Conservation (phyloP, 202 grass and related monocot genomes). For the Alloteropsis angusta region DNA sequence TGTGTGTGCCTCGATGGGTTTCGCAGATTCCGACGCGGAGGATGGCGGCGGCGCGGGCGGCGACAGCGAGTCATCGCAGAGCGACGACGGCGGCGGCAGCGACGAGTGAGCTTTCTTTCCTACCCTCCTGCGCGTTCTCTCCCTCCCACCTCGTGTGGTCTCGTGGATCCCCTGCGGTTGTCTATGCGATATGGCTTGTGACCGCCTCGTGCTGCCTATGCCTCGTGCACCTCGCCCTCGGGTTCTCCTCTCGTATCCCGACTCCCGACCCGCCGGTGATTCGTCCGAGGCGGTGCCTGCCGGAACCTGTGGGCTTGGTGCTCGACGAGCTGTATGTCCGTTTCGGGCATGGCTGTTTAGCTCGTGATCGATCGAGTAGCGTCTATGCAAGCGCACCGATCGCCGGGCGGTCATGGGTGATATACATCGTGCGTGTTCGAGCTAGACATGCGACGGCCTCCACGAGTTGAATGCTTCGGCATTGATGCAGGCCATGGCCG, state of each 20-base stretch:
- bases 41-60: conserved; percentile 18
- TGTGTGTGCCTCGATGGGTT: conserved; percentile 14
- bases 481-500: neutral
- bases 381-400: conserved; percentile 28
- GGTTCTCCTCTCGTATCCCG: neutral
- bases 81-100: conserved; percentile 35
- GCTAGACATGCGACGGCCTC: neutral
- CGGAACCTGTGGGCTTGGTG: neutral
- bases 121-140: neutral
- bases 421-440: conserved; percentile 1
- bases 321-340: neutral
- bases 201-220: conserved; percentile 5
- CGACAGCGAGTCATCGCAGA: conserved; percentile 43
- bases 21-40: conserved; percentile 53
- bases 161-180: conserved; percentile 1
- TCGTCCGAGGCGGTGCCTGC: neutral
- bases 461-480: neutral
- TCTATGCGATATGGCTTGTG: conserved; percentile 2
- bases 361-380: conserved; percentile 20
- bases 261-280: neutral
- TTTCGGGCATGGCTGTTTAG: neutral
- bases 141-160: neutral
- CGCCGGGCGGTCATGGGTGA: conserved; percentile 7
- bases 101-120: conserved; percentile 42
- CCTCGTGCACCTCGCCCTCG: neutral